Conservation (phyloP, 805 yeast species). For the Saccharomycopsis sp. region DNA sequence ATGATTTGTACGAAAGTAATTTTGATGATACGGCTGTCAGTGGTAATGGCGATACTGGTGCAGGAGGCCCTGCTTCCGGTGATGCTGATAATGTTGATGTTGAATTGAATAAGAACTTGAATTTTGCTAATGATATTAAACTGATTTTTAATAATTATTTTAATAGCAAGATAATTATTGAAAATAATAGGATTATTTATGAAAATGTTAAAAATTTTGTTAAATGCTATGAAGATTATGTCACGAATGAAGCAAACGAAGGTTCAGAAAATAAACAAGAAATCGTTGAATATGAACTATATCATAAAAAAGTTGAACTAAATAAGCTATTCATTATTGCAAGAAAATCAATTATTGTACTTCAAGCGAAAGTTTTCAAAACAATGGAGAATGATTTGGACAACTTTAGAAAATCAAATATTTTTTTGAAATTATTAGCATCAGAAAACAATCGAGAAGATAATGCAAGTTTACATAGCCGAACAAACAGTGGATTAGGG, state of each 20-base stretch:
- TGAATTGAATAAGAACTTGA: constrained; percentile 8
- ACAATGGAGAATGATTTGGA: constrained; percentile 47
- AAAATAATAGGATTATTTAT: constrained; percentile 19
- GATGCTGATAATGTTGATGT: constrained; percentile 8
- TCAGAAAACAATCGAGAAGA: constrained; percentile 23
- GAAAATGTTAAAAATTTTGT: constrained; percentile 20
- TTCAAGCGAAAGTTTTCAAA: constrained; percentile 49
- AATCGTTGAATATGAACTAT: constrained; percentile 12
- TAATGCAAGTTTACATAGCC: constrained; percentile 19
- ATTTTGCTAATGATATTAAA: constrained; percentile 19
- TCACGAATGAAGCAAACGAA: too few species aligned
- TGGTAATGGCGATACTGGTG: constrained; percentile 19
- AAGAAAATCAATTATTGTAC: constrained; percentile 47
- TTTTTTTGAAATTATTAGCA: constrained; percentile 44
- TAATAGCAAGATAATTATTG: constrained; percentile 17
- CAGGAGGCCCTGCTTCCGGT: not conserved
- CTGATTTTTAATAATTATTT: constrained; percentile 19
- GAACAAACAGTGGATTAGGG: constrained; percentile 14
- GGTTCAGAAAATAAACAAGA: not conserved
- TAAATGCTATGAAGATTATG: constrained; percentile 10
- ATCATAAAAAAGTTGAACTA: constrained; percentile 11
- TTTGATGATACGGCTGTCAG: not conserved
- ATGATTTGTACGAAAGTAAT: constrained; percentile 21
- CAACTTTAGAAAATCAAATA: constrained; percentile 54
- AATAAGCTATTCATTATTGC: constrained; percentile 41